Evolutionary conservation across 2,329 filamentous ascomycete genomes (phyloP).

Genomic region (Aspergillus sp.): DNA sequence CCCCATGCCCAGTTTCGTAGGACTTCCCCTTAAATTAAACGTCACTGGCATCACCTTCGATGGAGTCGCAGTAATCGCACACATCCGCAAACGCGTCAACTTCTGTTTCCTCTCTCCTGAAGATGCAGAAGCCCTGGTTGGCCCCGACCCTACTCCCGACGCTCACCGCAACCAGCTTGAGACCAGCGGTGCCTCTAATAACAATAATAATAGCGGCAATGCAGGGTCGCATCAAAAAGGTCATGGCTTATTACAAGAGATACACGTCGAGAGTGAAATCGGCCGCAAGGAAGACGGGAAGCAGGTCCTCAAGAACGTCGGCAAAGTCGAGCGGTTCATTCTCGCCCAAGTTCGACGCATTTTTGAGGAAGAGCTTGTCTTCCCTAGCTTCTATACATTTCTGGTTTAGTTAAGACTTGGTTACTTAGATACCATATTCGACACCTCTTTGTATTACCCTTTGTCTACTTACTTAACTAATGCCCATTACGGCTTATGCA

Average conservation of each 20-base stretch:
- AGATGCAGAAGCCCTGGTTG: constrained; percentile 75
- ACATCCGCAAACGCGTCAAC: constrained; percentile 84
- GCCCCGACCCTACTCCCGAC: constrained; percentile 37
- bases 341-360: constrained; percentile 94
- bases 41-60: constrained; percentile 96
- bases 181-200: neutral
- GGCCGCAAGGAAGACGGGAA: constrained; percentile 87
- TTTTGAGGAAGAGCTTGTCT: constrained; percentile 98
- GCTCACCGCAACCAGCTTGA: constrained; percentile 25
- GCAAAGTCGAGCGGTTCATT: constrained; percentile 97
- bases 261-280: constrained; percentile 96
- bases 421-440: neutral
- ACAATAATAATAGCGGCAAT: constrained; percentile 18
- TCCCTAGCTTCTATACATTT: constrained; percentile 91
- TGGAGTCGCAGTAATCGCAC: constrained; percentile 86
- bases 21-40: constrained; percentile 89
- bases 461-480: neutral
- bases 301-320: constrained; percentile 96
- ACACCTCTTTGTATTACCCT: neutral
- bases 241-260: constrained; percentile 77
- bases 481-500: neutral
- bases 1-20: constrained; percentile 96
- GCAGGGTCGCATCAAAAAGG: constrained; percentile 55
- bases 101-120: constrained; percentile 94
- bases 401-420: neutral